phyloP scores from a whole-genome alignment of 164 flowering plant genomes.

The Annona cherimola region DNA sequence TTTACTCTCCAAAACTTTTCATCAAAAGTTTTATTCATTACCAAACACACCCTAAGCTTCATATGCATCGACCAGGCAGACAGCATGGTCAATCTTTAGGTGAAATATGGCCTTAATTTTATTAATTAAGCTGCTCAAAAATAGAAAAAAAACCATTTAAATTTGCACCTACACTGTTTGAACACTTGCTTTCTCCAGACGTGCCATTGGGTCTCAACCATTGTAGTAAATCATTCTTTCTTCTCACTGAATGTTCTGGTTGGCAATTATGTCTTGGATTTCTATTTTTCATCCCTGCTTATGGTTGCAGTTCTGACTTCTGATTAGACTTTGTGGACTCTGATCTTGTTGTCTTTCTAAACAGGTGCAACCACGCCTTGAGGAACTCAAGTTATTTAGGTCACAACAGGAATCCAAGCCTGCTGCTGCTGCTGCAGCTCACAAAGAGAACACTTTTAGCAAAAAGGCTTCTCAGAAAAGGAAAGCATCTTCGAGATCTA shows the following conservation, averaged over 20 bases:
- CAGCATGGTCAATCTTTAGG: background rate
- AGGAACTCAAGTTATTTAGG: constrained; percentile 59
- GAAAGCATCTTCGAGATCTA: constrained; percentile 34
- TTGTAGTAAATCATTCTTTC: no score
- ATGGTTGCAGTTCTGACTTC: background rate
- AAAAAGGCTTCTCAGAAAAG: constrained; percentile 59
- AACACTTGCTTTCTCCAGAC: background rate
- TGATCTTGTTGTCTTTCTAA: background rate
- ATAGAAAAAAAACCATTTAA: background rate
- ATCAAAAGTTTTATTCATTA: no score
- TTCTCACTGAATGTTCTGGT: background rate
- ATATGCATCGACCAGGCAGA: background rate
- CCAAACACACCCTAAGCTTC: no score
- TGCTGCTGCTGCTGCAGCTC: constrained; percentile 24
- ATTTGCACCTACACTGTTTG: background rate
- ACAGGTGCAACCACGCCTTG: constrained; percentile 82
- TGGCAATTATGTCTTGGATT: background rate
- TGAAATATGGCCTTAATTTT: background rate
- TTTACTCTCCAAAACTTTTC: no score
- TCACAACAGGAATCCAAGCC: constrained; percentile 57
- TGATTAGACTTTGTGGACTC: background rate
- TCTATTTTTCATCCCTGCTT: background rate
- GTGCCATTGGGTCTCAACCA: background rate
- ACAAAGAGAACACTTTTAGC: constrained; percentile 24
- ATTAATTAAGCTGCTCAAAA: background rate